Percentiles rank a stretch among this genome's conserved stretches.
Evolutionary conservation across 148 eudicot genomes (phyloP).

Genomic region (Diospyros kaki): DNA sequence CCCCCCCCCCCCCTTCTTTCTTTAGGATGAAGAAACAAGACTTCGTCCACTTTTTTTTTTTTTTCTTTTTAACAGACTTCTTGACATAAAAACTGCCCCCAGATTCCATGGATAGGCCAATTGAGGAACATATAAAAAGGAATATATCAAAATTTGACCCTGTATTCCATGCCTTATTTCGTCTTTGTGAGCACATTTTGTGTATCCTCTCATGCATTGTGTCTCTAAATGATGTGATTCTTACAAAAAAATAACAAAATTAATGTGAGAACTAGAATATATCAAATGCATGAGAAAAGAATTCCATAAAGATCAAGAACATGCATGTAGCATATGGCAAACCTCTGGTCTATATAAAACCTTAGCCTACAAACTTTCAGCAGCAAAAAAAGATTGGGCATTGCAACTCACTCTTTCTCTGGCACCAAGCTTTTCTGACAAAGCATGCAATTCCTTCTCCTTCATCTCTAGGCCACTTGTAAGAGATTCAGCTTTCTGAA

Average conservation of each 20-base stretch:
- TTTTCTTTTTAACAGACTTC: no score
- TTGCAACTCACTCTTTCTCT: constrained; percentile 69
- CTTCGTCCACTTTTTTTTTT: no score
- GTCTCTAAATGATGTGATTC: neutral
- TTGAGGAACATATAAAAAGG: neutral
- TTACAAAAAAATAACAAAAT: neutral
- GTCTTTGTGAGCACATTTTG: neutral
- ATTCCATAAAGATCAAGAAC: neutral
- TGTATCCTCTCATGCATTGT: neutral
- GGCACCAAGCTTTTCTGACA: constrained; percentile 58
- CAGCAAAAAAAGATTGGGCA: neutral
- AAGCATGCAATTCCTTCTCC: constrained; percentile 49
- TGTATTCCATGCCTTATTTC: neutral
- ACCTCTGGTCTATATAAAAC: neutral
- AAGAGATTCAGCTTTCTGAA: constrained; percentile 63
- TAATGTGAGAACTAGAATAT: neutral
- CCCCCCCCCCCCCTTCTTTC: no score
- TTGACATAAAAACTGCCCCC: neutral
- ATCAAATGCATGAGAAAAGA: neutral
- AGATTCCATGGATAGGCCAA: neutral
- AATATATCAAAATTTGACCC: neutral
- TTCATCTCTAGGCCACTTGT: constrained; percentile 51
- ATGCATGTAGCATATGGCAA: neutral
- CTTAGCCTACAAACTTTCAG: neutral
- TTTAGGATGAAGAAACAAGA: no score